A percentile compares a stretch with the other conserved stretches of the same genome.
phyloP scores from a whole-genome alignment of 2,329 filamentous ascomycete species.

The Pyricularia pennisetigena region DNA sequence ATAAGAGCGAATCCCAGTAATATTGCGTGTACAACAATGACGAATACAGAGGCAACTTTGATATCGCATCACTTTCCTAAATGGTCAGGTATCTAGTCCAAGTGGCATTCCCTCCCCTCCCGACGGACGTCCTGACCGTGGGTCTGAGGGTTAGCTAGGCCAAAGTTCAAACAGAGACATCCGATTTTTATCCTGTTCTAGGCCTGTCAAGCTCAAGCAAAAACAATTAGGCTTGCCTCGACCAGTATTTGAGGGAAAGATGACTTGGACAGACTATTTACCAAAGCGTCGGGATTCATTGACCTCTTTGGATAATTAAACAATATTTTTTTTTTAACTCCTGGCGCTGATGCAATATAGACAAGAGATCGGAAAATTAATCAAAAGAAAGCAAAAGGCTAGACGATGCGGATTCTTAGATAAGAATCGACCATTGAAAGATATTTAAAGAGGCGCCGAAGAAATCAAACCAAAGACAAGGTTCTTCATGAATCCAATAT shows the following conservation, averaged over 20 bases:
- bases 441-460: neutral
- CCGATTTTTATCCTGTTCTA: no score
- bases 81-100: no score
- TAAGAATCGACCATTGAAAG: neutral
- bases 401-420: neutral
- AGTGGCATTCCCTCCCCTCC: no score
- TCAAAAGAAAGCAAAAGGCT: neutral
- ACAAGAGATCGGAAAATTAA: neutral
- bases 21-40: neutral
- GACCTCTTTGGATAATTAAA: neutral
- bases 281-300: neutral
- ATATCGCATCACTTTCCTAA: no score
- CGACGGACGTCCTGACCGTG: no score
- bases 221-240: neutral
- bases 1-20: neutral
- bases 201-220: no score
- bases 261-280: neutral
- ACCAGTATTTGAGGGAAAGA: neutral
- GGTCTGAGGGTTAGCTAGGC: no score
- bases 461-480: neutral
- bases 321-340: neutral
- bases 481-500: neutral
- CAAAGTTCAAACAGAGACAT: no score
- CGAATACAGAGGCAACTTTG: neutral
- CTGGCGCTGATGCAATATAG: neutral